Base-by-base conservation (phyloP, 1,284 basidiomycete species). In the Microbotryomycetes sp. region DNA sequence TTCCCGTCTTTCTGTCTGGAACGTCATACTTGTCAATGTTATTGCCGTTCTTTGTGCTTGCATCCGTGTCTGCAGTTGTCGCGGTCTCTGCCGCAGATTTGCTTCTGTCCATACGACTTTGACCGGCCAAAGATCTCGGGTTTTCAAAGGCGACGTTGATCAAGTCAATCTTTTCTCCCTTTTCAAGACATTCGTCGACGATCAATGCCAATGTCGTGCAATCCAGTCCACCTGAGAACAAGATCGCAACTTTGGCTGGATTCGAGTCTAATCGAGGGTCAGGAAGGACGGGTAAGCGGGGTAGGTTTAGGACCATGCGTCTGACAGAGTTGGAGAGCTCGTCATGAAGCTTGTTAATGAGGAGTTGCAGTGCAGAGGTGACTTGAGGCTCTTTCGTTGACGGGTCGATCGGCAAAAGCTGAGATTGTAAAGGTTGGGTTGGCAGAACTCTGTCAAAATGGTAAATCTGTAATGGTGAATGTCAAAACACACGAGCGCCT, bases 71-170 rank as follows among this genome's bases (percentile, higher is more conserved):
- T 47, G 30, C 26, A 11, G 31, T 45, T 45, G 15, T 18, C 24
- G 48, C 48, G 48, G 29, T 2, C 24, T 26, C 47, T 24, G 18
- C 48, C 55, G 80, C 76, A 69, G 85, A 86, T 13, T 54, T 62
- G 48, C 23, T 27, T 30, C 18, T 54, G 29, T 47, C 65, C 29
- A 2, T 2, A 41, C 54, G 26, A 30, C 31, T 29, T 52, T 56
- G 11, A 26, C 45, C 24, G n/a, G 24, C 76, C 26, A 83, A 78
- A 72, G 86, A 85, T 3, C 89, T 82, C 11, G 91, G 90, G 71
- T 96, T 96, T 73, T 96, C 90, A 69, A 99, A 98, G 0, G 89
- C 91, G 3, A 99, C 92, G 71, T 97, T 98, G 24, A 99, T 78
- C 0, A 99, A 78, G 71, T 99, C 94, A 57, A 99, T 92, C 0